These are phyloP conservation scores for Rheum nobile DNA, from an alignment of 148 eudicot species.

Conservation along the genomic window DNA sequence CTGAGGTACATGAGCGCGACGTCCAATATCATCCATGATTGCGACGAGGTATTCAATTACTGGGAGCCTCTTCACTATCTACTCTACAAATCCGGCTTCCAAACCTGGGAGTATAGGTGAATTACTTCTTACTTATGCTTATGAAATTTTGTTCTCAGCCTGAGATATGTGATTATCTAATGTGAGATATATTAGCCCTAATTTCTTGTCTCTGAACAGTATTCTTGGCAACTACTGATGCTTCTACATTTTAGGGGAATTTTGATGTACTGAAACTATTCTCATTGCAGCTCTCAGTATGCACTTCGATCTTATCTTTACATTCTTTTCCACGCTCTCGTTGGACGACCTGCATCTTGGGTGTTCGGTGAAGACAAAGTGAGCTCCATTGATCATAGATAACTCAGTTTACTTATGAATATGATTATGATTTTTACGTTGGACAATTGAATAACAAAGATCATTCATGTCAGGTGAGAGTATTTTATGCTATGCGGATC, in stretches of 20 bases:
- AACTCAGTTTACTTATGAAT: not conserved
- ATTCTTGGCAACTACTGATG: not conserved
- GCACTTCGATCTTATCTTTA: conserved; percentile 88
- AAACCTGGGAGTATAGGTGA: conserved; percentile 98
- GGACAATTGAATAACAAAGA: not conserved
- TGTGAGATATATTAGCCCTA: not conserved
- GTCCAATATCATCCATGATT: conserved; percentile 85
- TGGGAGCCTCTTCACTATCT: conserved; percentile 97
- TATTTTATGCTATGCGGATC: conserved; percentile 81
- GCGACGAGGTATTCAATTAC: conserved; percentile 96
- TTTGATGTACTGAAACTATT: not conserved
- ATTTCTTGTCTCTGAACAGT: not conserved
- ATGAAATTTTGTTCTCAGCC: not conserved
- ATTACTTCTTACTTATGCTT: not conserved
- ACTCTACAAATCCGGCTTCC: conserved; percentile 79
- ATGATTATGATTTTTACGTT: not conserved
- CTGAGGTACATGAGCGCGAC: conserved; percentile 84
- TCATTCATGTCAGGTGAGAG: conserved; percentile 53
- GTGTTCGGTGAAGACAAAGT: conserved; percentile 75
- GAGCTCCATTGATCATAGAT: conserved; percentile 9
- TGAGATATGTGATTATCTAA: not conserved
- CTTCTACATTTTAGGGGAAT: not conserved
- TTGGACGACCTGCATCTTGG: conserved; percentile 71
- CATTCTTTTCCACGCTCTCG: conserved; percentile 64
- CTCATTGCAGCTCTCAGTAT: conserved; percentile 54